Evolutionary conservation across 768 basidiomycete species (phyloP).

Genomic region (Coprinopsis strossmayeri): DNA sequence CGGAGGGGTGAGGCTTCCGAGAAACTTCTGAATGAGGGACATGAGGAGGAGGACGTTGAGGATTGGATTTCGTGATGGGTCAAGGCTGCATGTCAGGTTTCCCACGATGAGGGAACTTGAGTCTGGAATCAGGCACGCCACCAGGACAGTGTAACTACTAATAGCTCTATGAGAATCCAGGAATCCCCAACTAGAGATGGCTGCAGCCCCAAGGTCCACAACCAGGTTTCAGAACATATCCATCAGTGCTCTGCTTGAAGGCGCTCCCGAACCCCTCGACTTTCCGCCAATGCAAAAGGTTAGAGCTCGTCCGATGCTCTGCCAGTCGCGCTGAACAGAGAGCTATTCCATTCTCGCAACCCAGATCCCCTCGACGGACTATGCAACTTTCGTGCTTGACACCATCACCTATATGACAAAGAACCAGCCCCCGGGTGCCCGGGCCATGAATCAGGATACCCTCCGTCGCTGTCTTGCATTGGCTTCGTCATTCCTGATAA

Average conservation of each 20-base stretch:
- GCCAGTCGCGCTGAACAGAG: constrained; percentile 5
- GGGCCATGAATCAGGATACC: constrained; percentile 54
- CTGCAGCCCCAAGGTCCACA: too few species aligned
- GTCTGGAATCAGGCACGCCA: background rate
- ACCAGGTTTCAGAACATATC: too few species aligned
- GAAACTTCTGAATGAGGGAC: constrained; percentile 24
- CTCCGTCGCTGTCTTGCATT: constrained; percentile 62
- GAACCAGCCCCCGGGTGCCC: constrained; percentile 22
- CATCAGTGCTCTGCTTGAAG: too few species aligned
- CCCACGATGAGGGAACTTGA: background rate
- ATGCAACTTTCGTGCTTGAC: constrained; percentile 49
- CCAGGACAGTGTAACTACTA: too few species aligned
- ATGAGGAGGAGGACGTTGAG: background rate
- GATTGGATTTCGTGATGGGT: background rate
- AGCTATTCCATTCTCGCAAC: background rate
- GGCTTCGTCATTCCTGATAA: constrained; percentile 72
- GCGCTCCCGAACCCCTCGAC: constrained; percentile 2
- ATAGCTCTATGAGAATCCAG: too few species aligned
- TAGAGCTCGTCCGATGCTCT: background rate
- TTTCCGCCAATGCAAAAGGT: constrained; percentile 2
- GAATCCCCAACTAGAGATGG: too few species aligned
- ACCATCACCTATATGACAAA: constrained; percentile 44
- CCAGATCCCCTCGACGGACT: constrained; percentile 48
- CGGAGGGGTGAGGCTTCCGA: constrained; percentile 47
- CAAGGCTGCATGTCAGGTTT: background rate